Percentiles rank a stretch among this genome's conserved stretches.
Conservation (phyloP, 2,329 filamentous ascomycete genomes). For the Fusarium nygamai region DNA sequence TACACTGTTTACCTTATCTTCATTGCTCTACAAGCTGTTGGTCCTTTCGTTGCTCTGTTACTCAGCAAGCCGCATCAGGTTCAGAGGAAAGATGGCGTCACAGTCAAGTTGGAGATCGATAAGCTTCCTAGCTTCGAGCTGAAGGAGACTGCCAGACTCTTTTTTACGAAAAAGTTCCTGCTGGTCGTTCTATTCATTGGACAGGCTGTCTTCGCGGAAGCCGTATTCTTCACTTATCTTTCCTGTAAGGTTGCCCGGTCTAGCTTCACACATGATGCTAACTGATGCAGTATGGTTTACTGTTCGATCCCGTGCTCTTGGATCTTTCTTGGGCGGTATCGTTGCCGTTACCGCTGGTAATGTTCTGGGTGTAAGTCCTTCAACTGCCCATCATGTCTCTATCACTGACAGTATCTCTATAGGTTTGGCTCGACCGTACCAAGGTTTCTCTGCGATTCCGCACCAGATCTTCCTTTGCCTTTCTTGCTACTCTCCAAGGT, state of each 20-base stretch:
- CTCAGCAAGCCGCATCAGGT: constrained; percentile 70
- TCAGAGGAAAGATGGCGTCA: constrained; percentile 71
- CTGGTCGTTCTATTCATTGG: constrained; percentile 74
- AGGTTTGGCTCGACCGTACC: constrained; percentile 68
- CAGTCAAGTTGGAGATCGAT: constrained; percentile 67
- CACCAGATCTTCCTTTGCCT: constrained; percentile 63
- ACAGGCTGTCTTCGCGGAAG: constrained; percentile 76
- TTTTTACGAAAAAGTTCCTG: constrained; percentile 70
- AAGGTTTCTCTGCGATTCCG: constrained; percentile 63
- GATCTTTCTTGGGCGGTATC: constrained; percentile 75
- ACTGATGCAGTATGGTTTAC: constrained; percentile 68
- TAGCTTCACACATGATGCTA: neutral
- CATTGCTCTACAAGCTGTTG: constrained; percentile 73
- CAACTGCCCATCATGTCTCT: neutral
- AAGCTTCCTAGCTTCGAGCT: constrained; percentile 68
- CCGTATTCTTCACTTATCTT: constrained; percentile 77
- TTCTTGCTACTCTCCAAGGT: constrained; percentile 67
- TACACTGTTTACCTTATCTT: constrained; percentile 76
- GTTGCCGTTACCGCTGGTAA: constrained; percentile 74
- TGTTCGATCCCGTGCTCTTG: constrained; percentile 74
- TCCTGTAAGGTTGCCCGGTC: constrained; percentile 20
- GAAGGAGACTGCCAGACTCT: constrained; percentile 65
- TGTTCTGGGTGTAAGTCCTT: constrained; percentile 64
- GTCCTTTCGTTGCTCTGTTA: constrained; percentile 71
- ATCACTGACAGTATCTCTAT: neutral